These are phyloP conservation scores for Neocucurbitaria cava DNA, from an alignment of 2,329 filamentous ascomycete genomes.

Conservation along the genomic window DNA sequence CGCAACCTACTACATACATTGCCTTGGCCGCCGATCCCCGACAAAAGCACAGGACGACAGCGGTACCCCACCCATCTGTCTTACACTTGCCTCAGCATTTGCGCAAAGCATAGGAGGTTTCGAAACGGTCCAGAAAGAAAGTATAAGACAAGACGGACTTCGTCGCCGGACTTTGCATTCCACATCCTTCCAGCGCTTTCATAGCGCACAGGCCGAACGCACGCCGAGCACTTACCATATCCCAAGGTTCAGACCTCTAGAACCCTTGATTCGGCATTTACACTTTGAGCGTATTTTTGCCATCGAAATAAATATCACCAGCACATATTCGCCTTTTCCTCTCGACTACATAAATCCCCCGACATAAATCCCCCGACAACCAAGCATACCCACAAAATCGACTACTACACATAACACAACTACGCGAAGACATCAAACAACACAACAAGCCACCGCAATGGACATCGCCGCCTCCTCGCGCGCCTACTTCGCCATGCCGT, in stretches of 20 bases:
- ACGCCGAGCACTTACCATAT: slow-evolving; percentile 5
- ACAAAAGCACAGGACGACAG: slow-evolving; percentile 12
- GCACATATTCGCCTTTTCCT: neutral
- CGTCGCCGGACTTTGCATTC: slow-evolving; percentile 12
- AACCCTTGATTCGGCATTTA: neutral
- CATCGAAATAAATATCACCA: slow-evolving; percentile 7
- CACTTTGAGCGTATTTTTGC: slow-evolving; percentile 2
- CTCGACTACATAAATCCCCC: neutral
- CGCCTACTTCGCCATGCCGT: slow-evolving; percentile 43
- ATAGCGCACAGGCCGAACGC: slow-evolving; percentile 14
- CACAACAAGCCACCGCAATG: too few relatives aligned
- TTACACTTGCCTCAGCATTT: slow-evolving; percentile 7
- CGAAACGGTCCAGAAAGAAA: neutral
- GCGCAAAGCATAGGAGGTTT: neutral
- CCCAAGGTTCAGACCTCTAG: too few relatives aligned
- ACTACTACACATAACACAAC: neutral
- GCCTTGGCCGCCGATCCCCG: slow-evolving; percentile 19
- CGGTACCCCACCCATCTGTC: neutral
- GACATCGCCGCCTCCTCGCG: slow-evolving; percentile 41
- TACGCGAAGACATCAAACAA: too few relatives aligned
- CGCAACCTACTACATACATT: slow-evolving; percentile 10
- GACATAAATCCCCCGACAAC: too few relatives aligned
- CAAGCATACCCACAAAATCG: too few relatives aligned
- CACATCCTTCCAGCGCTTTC: slow-evolving; percentile 14
- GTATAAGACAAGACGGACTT: slow-evolving; percentile 10